Percentiles rank a stretch among this genome's conserved stretches.
These are phyloP conservation scores for Diaporthe velutina DNA, from an alignment of 2,329 filamentous ascomycete genomes.

Conservation along the genomic window DNA sequence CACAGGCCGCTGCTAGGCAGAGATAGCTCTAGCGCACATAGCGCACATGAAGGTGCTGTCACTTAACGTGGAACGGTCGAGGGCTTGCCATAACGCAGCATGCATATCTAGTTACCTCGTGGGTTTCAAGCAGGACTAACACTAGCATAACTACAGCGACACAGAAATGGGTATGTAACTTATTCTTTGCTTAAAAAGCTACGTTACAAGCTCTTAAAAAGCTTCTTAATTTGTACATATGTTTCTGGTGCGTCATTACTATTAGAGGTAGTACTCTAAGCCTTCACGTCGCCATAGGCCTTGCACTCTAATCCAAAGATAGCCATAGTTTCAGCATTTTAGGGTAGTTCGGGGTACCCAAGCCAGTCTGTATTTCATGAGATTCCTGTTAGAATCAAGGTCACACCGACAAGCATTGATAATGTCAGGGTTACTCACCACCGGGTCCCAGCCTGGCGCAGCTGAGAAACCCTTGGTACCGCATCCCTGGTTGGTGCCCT, in stretches of 20 bases:
- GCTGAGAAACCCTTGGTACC: slow-evolving; percentile 31
- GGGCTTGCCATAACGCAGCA: too few species aligned
- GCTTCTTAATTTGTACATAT: not conserved
- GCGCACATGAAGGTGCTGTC: too few species aligned
- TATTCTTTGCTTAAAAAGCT: too few species aligned
- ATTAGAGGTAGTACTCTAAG: not conserved
- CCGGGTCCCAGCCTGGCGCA: slow-evolving; percentile 32
- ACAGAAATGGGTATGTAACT: too few species aligned
- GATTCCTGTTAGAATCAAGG: not conserved
- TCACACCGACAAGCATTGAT: not conserved
- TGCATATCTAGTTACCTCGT: too few species aligned
- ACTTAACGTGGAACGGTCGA: too few species aligned
- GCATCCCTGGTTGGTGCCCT: slow-evolving; percentile 36
- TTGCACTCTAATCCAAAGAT: slow-evolving; percentile 6
- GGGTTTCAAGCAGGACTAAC: too few species aligned
- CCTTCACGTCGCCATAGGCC: not conserved
- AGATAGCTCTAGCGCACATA: too few species aligned
- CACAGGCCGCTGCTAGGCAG: too few species aligned
- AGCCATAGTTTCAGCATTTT: slow-evolving; percentile 50
- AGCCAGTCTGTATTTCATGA: slow-evolving; percentile 33
- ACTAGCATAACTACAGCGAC: too few species aligned
- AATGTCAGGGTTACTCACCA: not conserved
- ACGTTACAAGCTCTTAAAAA: too few species aligned
- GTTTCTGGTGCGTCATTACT: not conserved
- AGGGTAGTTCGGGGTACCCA: slow-evolving; percentile 40